These are phyloP conservation scores for Penicillium psychrofluorescens DNA, from an alignment of 495 filamentous ascomycete species.

Conservation along the genomic window DNA sequence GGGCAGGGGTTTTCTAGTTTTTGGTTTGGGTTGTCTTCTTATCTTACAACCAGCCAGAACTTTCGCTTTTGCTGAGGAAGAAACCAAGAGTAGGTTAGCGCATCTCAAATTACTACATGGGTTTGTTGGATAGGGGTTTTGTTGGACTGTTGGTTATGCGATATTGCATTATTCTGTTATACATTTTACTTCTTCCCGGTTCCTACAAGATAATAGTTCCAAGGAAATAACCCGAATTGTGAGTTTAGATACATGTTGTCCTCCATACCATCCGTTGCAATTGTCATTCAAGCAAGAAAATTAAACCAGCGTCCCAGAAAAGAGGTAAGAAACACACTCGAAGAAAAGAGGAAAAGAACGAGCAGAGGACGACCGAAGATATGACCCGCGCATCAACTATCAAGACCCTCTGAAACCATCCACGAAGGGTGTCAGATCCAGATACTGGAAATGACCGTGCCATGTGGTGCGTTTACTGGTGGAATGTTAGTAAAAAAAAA, in stretches of 20 bases:
- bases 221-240: conserved; percentile 3
- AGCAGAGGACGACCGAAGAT: conserved; percentile 14
- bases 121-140: not conserved
- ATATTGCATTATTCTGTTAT: not conserved
- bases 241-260: conserved; percentile 19
- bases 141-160: no score
- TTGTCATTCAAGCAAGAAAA: conserved; percentile 8
- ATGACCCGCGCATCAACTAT: conserved; percentile 25
- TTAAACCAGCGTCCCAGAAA: conserved; percentile 9
- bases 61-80: no score
- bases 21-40: not conserved
- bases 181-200: no score
- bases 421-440: conserved; percentile 1
- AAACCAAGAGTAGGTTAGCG: no score
- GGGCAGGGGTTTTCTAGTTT: conserved; percentile 68
- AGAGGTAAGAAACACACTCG: conserved; percentile 7
- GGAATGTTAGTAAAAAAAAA: not conserved
- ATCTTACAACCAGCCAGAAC: no score
- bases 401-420: conserved; percentile 7
- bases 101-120: no score
- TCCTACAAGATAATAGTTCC: no score
- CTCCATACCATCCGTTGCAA: conserved; percentile 4
- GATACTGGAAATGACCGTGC: not conserved
- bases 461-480: conserved; percentile 16
- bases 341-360: conserved; percentile 8